Percentiles rank a stretch among this genome's conserved stretches.
phyloP scores from a whole-genome alignment of 2,329 filamentous ascomycete genomes.

The Akanthomyces uredinophilus region DNA sequence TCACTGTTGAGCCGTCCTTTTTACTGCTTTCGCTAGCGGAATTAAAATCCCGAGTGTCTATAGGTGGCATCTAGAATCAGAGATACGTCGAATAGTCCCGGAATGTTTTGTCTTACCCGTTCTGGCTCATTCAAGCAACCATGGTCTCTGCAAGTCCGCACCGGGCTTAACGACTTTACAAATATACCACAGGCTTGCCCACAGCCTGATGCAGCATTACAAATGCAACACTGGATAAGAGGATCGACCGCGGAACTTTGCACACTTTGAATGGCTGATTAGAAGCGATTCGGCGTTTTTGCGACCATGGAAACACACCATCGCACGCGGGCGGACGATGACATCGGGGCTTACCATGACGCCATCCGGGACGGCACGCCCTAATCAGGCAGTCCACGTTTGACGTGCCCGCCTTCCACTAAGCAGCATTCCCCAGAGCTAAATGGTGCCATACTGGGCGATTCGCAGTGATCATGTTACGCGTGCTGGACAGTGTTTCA shows the following conservation, averaged over 20 bases:
- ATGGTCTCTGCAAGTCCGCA: too few species aligned
- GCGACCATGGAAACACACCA: not conserved
- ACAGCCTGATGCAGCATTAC: too few species aligned
- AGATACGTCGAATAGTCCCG: too few species aligned
- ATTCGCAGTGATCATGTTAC: not conserved
- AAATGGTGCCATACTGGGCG: constrained; percentile 2
- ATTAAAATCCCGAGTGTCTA: too few species aligned
- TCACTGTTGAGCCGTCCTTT: not conserved
- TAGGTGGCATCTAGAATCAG: too few species aligned
- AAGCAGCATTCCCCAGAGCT: not conserved
- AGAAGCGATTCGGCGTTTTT: not conserved
- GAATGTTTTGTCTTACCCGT: too few species aligned
- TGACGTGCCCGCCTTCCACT: not conserved
- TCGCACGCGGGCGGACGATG: constrained; percentile 1
- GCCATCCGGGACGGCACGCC: constrained; percentile 1
- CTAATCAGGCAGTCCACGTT: constrained; percentile 2
- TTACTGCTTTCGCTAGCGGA: not conserved
- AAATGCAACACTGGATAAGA: too few species aligned
- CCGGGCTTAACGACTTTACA: too few species aligned
- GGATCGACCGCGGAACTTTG: too few species aligned
- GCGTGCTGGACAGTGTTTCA: not conserved
- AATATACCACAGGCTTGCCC: too few species aligned
- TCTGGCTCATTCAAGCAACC: too few species aligned
- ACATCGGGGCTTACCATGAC: constrained; percentile 12
- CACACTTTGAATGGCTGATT: not conserved